Evolutionary conservation across 2,329 filamentous ascomycete species (phyloP).

Genomic region (Zopfia rhizophila): DNA sequence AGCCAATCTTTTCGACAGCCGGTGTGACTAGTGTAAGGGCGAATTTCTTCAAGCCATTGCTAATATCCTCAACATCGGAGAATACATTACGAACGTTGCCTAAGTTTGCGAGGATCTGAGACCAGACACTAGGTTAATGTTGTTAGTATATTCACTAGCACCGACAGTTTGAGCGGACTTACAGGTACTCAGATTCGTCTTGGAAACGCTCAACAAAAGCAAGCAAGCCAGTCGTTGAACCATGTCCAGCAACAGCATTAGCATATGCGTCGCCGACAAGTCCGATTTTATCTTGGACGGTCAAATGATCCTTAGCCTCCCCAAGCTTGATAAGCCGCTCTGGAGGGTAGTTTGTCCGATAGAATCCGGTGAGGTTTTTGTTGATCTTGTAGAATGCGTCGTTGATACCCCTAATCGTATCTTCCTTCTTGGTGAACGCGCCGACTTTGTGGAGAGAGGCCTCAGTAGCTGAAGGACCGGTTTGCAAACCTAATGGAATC

Average conservation of each 20-base stretch:
- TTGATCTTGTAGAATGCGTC: conserved; percentile 94
- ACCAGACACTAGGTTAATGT: conserved; percentile 73
- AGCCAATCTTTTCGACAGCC: conserved; percentile 82
- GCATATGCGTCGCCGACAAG: conserved; percentile 90
- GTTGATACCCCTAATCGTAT: conserved; percentile 78
- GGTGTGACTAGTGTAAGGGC: conserved; percentile 78
- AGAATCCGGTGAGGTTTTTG: conserved; percentile 87
- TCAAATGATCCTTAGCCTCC: conserved; percentile 78
- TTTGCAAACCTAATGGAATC: conserved; percentile 88
- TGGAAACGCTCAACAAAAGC: conserved; percentile 87
- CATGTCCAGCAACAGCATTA: conserved; percentile 86
- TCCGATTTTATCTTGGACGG: conserved; percentile 89
- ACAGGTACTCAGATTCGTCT: conserved; percentile 82
- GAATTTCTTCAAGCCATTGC: conserved; percentile 80
- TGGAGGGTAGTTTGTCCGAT: conserved; percentile 93
- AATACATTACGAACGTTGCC: conserved; percentile 86
- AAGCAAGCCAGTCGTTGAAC: conserved; percentile 82
- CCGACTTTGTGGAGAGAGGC: conserved; percentile 70
- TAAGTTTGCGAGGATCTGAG: conserved; percentile 81
- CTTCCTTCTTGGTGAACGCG: conserved; percentile 79
- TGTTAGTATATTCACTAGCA: conserved; percentile 1
- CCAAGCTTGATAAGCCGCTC: conserved; percentile 82
- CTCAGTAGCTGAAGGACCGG: conserved; percentile 67
- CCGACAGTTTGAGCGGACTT: conserved; percentile 32
- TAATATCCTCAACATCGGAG: conserved; percentile 76